Evolutionary conservation across 371 early-diverging fungal species (phyloP).

Genomic region (Nematocida sp.): DNA sequence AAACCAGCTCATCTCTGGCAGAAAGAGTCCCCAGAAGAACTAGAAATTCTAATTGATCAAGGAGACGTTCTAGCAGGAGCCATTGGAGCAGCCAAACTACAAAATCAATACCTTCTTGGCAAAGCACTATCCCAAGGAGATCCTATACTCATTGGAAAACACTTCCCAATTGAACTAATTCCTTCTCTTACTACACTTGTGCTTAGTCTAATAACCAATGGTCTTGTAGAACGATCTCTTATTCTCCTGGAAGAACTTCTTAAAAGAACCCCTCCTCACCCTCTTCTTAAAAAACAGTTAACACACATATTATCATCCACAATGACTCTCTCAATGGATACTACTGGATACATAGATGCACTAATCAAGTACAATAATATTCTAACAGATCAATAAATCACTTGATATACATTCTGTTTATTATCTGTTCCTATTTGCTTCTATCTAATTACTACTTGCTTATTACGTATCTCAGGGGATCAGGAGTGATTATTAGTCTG

Average conservation of each 20-base stretch:
- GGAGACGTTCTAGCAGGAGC: conserved; percentile 12
- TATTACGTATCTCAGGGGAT: too few relatives aligned
- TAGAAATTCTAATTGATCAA: not conserved
- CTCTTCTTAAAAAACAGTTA: conserved; percentile 9
- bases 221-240: conserved; percentile 17
- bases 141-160: conserved; percentile 16
- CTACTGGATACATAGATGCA: conserved; percentile 41
- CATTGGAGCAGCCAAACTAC: not conserved
- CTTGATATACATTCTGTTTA: too few relatives aligned
- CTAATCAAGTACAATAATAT: not conserved
- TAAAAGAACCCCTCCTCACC: not conserved
- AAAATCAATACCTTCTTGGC: not conserved
- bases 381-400: too few relatives aligned
- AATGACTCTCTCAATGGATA: not conserved
- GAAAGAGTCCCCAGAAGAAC: conserved; percentile 21
- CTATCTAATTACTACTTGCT: too few relatives aligned
- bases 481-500: not conserved
- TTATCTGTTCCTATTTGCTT: too few relatives aligned
- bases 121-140: conserved; percentile 1
- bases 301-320: not conserved
- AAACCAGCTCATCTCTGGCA: conserved; percentile 5
- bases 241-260: conserved; percentile 6
- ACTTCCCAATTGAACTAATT: not conserved
- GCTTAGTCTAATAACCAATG: not conserved
- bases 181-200: not conserved